phyloP scores from a whole-genome alignment of 345 rosid species.

The Salix caprea region DNA sequence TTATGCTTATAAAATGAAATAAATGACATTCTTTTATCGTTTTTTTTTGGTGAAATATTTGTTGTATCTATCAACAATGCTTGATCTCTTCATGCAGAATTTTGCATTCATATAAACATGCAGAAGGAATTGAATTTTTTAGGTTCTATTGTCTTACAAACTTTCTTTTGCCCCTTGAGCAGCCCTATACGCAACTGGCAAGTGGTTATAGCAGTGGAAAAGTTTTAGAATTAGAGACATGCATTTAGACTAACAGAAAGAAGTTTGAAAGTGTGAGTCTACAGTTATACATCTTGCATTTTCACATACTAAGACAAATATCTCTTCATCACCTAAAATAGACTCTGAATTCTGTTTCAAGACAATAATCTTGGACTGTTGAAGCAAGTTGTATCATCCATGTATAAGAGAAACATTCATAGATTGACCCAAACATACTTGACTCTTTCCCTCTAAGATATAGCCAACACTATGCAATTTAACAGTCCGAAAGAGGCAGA shows the following conservation, averaged over 20 bases:
- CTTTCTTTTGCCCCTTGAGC: slow-evolving; percentile 19
- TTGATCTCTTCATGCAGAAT: background rate
- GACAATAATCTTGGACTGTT: slow-evolving; percentile 8
- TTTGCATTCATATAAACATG: background rate
- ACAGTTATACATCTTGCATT: no score
- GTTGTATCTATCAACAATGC: background rate
- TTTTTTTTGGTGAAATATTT: background rate
- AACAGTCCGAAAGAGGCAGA: no score
- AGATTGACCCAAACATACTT: slow-evolving; percentile 86
- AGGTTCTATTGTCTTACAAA: background rate
- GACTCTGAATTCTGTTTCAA: slow-evolving; percentile 36
- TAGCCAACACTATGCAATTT: slow-evolving; percentile 36
- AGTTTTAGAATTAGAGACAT: slow-evolving; percentile 51
- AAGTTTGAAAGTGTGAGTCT: slow-evolving; percentile 61
- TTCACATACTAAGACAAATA: no score
- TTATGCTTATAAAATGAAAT: no score
- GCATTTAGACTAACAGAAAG: slow-evolving; percentile 45
- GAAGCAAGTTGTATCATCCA: no score
- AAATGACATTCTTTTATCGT: no score
- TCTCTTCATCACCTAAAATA: slow-evolving; percentile 7
- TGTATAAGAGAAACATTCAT: slow-evolving; percentile 55
- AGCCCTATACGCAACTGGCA: slow-evolving; percentile 72
- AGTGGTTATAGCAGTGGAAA: slow-evolving; percentile 59
- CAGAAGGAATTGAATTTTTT: background rate
- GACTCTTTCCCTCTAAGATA: slow-evolving; percentile 93